Base-by-base conservation (phyloP, 805 yeast genomes). In the Lipomyces chichibuensis region DNA sequence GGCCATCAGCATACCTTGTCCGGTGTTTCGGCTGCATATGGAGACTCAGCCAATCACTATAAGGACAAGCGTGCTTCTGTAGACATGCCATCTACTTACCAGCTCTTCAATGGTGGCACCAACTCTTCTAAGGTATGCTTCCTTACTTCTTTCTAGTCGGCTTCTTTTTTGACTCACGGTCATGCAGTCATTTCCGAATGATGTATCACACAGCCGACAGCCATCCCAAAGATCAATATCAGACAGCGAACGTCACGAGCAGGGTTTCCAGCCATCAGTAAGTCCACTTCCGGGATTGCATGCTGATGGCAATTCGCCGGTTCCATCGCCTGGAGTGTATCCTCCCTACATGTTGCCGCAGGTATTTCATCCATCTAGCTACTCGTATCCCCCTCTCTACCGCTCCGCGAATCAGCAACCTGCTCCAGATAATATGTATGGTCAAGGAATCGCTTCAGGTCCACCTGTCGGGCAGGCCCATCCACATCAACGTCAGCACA, bases 191-290 rank as follows among this genome's bases (percentile, higher is more conserved):
- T 60, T 25, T 11, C 51, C 49, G 20, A 51, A n/a, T 25, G 59
- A 60, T 33, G 57, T 56, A 5, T 54, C 70, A 33, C 71, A 68
- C 27, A 61, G 65, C 13, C 66, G 71, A 7, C 70, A 66, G 62
- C 60, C 69, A 20, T 66, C 70, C 7, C 71, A 68, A 59, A 60
- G 70, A 7, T 68, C 71, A 27, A 32, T 66, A 14, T 57, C 69
- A 11, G 71, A 68, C 43, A 51, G 32, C 33, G 70, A 65, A 9
- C 65, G 71, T 11, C 68, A 52, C 33, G 69, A 63, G 14, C 23
- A 27, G 53, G 55, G 35, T 11, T 57, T 65, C 49, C 63, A 61
- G 17, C 67, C 49, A 55, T 54, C 65, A 5, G 54, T 43, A 23
- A 61, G 65, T 39, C 63, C 63, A 9, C 55, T 63, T 25, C 67